Conservation (phyloP, 176 grass and related monocot species). For the Carex scoparia region DNA sequence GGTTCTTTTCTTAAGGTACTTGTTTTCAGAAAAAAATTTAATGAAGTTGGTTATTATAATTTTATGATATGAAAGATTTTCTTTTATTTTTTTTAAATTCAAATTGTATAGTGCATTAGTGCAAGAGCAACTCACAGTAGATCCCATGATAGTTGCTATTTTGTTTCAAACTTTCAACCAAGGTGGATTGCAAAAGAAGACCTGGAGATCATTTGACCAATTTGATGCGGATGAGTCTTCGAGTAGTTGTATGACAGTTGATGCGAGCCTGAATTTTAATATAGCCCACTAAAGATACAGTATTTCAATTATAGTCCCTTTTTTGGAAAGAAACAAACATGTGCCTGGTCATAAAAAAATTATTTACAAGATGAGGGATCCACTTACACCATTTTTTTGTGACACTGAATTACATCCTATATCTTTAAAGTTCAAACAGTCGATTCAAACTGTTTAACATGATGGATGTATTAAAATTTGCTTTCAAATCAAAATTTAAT, state of each 20-base stretch:
- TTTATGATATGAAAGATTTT: background rate
- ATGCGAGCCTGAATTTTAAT: background rate
- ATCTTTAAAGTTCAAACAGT: too few relatives aligned
- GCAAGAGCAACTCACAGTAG: background rate
- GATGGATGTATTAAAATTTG: too few relatives aligned
- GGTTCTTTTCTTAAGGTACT: background rate
- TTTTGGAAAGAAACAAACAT: background rate
- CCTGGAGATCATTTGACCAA: background rate
- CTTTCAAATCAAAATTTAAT: too few relatives aligned
- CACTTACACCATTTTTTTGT: too few relatives aligned
- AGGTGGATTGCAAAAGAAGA: background rate
- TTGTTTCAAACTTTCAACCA: background rate
- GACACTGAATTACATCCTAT: too few relatives aligned
- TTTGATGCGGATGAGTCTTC: background rate
- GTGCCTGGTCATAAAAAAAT: background rate
- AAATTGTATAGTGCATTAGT: background rate
- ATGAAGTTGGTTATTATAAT: background rate
- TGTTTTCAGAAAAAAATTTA: background rate
- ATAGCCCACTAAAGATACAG: too few relatives aligned
- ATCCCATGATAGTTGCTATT: background rate
- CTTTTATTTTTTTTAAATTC: background rate
- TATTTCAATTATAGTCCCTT: background rate
- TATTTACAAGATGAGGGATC: too few relatives aligned
- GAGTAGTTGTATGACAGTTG: background rate
- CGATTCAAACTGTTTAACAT: too few relatives aligned